Evolutionary conservation across 2,329 filamentous ascomycete species (phyloP).

Genomic region (Sporothrix dimorphospora): DNA sequence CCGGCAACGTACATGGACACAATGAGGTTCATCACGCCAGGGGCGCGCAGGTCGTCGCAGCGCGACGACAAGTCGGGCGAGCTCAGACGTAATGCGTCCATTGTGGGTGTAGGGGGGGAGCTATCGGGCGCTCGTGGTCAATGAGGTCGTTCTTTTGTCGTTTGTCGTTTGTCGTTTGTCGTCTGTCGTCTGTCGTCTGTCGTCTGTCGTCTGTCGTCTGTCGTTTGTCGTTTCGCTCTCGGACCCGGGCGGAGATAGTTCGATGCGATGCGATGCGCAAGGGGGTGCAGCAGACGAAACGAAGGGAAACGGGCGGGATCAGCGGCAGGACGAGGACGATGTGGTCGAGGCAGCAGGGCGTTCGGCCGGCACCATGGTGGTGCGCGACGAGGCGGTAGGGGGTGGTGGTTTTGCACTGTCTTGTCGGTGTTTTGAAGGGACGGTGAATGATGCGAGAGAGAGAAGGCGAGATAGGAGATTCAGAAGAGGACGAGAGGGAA

Average conservation of each 20-base stretch:
- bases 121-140: too few relatives aligned
- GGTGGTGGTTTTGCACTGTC: not conserved
- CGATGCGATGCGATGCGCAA: not conserved
- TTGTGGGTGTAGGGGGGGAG: too few relatives aligned
- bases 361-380: conserved; percentile 25
- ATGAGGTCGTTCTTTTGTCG: too few relatives aligned
- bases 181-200: too few relatives aligned
- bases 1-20: conserved; percentile 56
- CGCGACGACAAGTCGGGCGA: conserved; percentile 38
- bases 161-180: too few relatives aligned
- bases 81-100: conserved; percentile 41
- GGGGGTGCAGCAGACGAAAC: not conserved
- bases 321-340: not conserved
- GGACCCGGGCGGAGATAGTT: not conserved
- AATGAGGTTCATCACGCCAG: conserved; percentile 58
- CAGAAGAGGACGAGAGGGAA: not conserved
- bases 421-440: not conserved
- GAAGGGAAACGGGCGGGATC: not conserved
- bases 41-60: conserved; percentile 57
- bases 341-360: conserved; percentile 11
- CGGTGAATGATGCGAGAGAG: not conserved
- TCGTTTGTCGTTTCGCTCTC: not conserved
- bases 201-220: not conserved
- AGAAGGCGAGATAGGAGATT: not conserved
- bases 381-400: conserved; percentile 9